Evolutionary conservation across 495 filamentous ascomycete genomes (phyloP).

Genomic region (Annulohypoxylon moriforme): DNA sequence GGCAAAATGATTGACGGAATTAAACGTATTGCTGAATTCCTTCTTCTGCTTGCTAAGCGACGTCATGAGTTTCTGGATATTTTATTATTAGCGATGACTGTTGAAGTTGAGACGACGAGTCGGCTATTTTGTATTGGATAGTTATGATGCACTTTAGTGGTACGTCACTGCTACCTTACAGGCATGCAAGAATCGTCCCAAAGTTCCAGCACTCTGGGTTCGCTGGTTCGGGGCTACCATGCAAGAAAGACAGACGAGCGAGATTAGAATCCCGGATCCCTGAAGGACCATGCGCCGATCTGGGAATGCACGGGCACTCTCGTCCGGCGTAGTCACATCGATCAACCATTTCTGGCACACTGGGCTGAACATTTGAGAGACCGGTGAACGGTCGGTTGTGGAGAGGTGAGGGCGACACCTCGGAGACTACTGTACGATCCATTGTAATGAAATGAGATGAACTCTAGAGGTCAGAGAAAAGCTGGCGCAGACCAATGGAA

Average conservation of each 20-base stretch:
- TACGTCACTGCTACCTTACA: slow-evolving; percentile 22
- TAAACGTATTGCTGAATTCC: slow-evolving; percentile 11
- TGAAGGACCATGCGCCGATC: slow-evolving; percentile 41
- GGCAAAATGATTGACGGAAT: slow-evolving; percentile 29
- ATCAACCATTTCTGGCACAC: slow-evolving; percentile 20
- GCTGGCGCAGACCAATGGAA: slow-evolving; percentile 19
- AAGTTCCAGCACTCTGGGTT: slow-evolving; percentile 22
- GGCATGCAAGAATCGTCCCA: slow-evolving; percentile 30
- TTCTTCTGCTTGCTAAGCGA: slow-evolving; percentile 3
- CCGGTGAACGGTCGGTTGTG: slow-evolving; percentile 30
- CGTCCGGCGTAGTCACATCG: slow-evolving; percentile 29
- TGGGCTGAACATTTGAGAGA: slow-evolving; percentile 22
- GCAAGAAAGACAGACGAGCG: slow-evolving; percentile 29
- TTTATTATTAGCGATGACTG: slow-evolving; percentile 13
- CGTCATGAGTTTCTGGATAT: background rate
- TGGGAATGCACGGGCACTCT: slow-evolving; percentile 28
- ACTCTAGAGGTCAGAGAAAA: background rate
- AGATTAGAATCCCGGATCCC: slow-evolving; percentile 39
- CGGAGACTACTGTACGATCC: slow-evolving; percentile 5
- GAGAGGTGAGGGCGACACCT: slow-evolving; percentile 14
- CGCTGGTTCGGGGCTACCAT: slow-evolving; percentile 33
- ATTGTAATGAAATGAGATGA: slow-evolving; percentile 5
- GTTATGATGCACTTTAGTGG: slow-evolving; percentile 4
- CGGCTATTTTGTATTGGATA: slow-evolving; percentile 30
- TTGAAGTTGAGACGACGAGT: slow-evolving; percentile 28